phyloP scores from a whole-genome alignment of 1,139 yeast species.

The Nadsonia commutata region DNA sequence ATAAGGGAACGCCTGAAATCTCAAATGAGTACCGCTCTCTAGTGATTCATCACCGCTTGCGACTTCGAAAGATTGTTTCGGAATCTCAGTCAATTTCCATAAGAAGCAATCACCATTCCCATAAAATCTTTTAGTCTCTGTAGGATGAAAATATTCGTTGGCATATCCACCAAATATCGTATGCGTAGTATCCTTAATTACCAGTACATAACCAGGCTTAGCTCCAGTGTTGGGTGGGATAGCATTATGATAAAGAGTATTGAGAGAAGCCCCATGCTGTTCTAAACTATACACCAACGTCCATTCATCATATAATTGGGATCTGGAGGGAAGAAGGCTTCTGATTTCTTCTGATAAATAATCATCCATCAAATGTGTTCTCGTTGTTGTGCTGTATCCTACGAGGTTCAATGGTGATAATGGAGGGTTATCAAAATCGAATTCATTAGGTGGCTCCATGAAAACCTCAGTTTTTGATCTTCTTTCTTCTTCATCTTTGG shows the following conservation, averaged over 20 bases:
- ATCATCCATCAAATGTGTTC: constrained; percentile 37
- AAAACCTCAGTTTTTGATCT: not conserved
- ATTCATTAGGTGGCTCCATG: not conserved
- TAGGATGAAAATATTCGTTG: constrained; percentile 59
- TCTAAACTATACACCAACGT: constrained; percentile 63
- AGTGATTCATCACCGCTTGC: constrained; percentile 4
- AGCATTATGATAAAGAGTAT: constrained; percentile 45
- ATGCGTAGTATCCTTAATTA: constrained; percentile 47
- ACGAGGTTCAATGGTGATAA: constrained; percentile 32
- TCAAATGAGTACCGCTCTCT: constrained; percentile 1
- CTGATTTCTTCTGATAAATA: constrained; percentile 67
- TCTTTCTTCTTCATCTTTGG: not conserved
- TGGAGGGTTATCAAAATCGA: constrained; percentile 18
- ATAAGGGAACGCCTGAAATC: constrained; percentile 68
- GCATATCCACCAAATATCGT: constrained; percentile 70
- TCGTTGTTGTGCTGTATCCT: constrained; percentile 49
- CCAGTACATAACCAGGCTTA: constrained; percentile 54
- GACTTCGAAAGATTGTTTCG: not conserved
- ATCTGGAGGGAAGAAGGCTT: constrained; percentile 55
- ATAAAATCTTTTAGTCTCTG: constrained; percentile 49
- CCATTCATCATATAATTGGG: constrained; percentile 73
- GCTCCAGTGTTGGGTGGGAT: constrained; percentile 21
- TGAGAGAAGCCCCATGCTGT: constrained; percentile 81
- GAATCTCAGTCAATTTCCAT: constrained; percentile 39
- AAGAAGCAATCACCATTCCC: constrained; percentile 94